Evolutionary conservation across 129 eudicot genomes (phyloP), one percentile per base, ranked within the genome.

Genomic region (Mikania micrantha): DNA sequence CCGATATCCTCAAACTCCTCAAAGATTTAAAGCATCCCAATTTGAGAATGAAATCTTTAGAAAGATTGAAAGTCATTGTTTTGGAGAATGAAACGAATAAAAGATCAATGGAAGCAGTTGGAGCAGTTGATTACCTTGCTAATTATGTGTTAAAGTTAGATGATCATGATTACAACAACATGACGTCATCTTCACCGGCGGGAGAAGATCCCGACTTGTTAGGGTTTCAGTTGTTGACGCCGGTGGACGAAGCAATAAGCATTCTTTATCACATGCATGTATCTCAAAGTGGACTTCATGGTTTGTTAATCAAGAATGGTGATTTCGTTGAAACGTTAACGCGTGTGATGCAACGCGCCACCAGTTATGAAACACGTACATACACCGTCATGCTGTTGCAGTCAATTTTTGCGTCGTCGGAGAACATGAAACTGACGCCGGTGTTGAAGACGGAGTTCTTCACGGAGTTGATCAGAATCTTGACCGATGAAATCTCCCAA

Each of bases 1-100:
- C 81, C 39, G 83, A 87, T 36, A 53, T 87, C 44, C 6, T 60
- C 1, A 87, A 87, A 56, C 84, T 87, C 15, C 78, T 87, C 19
- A 72, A 68, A 24, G 85, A 78, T n/a, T 80, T 87, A 16, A 41
- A 64, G 48, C 21, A 40, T 17, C 80, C 88, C 0, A 73, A 49
- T 21, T 44, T 34, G 67, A 78, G 41, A 9, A 68, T 73, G 57
- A 73, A 68, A 39, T 60, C 74, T 31, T 69, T 86, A 7, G 59
- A 72, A 10, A 78, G 64, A 41, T 69, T 87, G 49, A 81, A 78
- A 71, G 73, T 69, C n/a, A 60, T 87, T 15, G 82, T 80, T 32
- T 64, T 80, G 40, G 77, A 78, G 38, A 83, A 63, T 56, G 81
- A 74, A 59, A 70, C 83, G 8, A 83, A 87, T 60, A 81, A 79